Conservation (phyloP, 2,329 filamentous ascomycete species). For the Neocatenulostroma microsporum region DNA sequence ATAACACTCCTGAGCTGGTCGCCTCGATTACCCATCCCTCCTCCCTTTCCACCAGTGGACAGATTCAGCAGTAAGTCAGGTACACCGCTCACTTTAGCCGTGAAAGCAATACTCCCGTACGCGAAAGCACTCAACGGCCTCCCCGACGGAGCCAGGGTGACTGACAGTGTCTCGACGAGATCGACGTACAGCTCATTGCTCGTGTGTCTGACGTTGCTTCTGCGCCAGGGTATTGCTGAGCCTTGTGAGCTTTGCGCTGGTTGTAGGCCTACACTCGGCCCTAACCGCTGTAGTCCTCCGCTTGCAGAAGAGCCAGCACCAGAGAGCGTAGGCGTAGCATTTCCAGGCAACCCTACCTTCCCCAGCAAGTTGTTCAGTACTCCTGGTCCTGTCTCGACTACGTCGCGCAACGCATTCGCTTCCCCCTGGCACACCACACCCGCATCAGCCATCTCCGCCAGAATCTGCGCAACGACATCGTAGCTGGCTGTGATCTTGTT, state of each 20-base stretch:
- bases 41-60: slow-evolving; percentile 71
- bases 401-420: slow-evolving; percentile 81
- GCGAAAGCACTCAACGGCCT: slow-evolving; percentile 78
- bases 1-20: slow-evolving; percentile 48
- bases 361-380: slow-evolving; percentile 83
- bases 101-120: slow-evolving; percentile 90
- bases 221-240: slow-evolving; percentile 72
- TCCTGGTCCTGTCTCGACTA: slow-evolving; percentile 77
- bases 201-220: slow-evolving; percentile 87
- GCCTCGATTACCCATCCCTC: slow-evolving; percentile 54
- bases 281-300: background rate
- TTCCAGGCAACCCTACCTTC: slow-evolving; percentile 66
- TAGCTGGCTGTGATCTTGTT: slow-evolving; percentile 84
- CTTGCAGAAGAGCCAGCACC: no score
- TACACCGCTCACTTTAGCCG: slow-evolving; percentile 86
- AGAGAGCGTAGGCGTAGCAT: slow-evolving; percentile 1
- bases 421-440: slow-evolving; percentile 86
- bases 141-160: slow-evolving; percentile 85
- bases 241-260: slow-evolving; percentile 22
- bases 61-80: slow-evolving; percentile 81
- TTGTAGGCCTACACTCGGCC: slow-evolving; percentile 11
- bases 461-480: slow-evolving; percentile 84
- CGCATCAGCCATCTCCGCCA: slow-evolving; percentile 94
- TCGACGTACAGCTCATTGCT: slow-evolving; percentile 97
- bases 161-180: slow-evolving; percentile 78